Conservation (phyloP, 2,329 filamentous ascomycete species). For the Xylariaceae sp. region DNA sequence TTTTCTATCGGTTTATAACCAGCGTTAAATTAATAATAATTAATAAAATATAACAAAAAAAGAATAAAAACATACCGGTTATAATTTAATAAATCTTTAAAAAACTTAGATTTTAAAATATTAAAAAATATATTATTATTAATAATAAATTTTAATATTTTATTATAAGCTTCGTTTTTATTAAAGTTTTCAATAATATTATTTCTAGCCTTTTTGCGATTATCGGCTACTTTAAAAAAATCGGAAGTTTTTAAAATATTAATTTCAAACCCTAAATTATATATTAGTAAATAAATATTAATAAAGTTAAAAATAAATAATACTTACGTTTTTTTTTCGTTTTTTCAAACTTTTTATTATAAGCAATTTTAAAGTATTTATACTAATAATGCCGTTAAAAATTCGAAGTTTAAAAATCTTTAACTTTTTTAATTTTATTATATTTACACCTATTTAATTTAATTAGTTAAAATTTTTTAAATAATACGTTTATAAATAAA, state of each 20-base stretch:
- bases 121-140: background rate
- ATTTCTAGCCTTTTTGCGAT: background rate
- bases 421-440: background rate
- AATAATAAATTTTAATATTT: background rate
- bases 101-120: background rate
- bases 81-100: too few relatives aligned
- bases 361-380: background rate
- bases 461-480: background rate
- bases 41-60: too few relatives aligned
- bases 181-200: background rate
- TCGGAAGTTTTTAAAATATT: background rate
- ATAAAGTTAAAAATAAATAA: background rate
- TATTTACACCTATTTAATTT: background rate
- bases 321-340: background rate
- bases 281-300: background rate
- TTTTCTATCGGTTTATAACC: too few relatives aligned
- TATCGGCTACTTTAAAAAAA: too few relatives aligned
- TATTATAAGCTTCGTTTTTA: background rate
- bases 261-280: background rate
- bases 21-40: too few relatives aligned
- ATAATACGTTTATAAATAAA: background rate
- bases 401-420: background rate
- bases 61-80: too few relatives aligned
- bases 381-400: background rate
- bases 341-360: background rate